A percentile compares a stretch with the other conserved stretches of the same genome.
Evolutionary conservation across 208 protist species (phyloP).

Genomic region (Trypanosoma vivax): DNA sequence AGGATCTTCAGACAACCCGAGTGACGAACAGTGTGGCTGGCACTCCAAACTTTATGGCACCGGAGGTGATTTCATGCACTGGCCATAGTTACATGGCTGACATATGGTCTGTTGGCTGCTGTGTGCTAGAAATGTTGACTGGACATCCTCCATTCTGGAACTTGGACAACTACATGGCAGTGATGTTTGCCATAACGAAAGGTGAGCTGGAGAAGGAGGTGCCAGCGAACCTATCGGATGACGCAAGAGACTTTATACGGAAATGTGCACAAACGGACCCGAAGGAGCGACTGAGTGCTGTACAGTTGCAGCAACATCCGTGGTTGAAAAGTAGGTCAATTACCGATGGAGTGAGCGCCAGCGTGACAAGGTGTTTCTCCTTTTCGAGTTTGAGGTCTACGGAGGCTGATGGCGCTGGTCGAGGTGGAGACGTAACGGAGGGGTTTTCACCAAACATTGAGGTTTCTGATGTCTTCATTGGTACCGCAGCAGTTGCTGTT

Average conservation of each 20-base stretch:
- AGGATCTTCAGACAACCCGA: slow-evolving; percentile 77
- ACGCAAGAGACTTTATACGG: slow-evolving; percentile 68
- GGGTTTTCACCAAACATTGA: no score
- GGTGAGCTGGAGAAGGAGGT: slow-evolving; percentile 66
- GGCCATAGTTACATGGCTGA: slow-evolving; percentile 87
- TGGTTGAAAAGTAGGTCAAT: slow-evolving; percentile 31
- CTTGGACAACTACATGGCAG: slow-evolving; percentile 84
- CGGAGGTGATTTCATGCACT: slow-evolving; percentile 86
- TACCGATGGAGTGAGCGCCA: not conserved
- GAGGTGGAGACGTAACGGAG: no score
- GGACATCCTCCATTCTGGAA: slow-evolving; percentile 77
- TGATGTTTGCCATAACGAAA: slow-evolving; percentile 88
- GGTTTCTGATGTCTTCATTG: no score
- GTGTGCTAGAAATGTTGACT: slow-evolving; percentile 88
- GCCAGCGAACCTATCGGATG: slow-evolving; percentile 46
- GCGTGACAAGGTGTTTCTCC: not conserved
- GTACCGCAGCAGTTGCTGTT: no score
- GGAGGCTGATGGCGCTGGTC: not conserved
- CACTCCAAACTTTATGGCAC: slow-evolving; percentile 92
- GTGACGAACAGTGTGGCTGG: slow-evolving; percentile 82
- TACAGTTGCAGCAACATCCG: slow-evolving; percentile 59
- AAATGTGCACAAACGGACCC: slow-evolving; percentile 56
- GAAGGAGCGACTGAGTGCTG: slow-evolving; percentile 56
- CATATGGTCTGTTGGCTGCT: slow-evolving; percentile 91
- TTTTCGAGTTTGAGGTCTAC: not conserved